Conservation (phyloP, 495 filamentous ascomycete species). For the Xylaria scruposa region DNA sequence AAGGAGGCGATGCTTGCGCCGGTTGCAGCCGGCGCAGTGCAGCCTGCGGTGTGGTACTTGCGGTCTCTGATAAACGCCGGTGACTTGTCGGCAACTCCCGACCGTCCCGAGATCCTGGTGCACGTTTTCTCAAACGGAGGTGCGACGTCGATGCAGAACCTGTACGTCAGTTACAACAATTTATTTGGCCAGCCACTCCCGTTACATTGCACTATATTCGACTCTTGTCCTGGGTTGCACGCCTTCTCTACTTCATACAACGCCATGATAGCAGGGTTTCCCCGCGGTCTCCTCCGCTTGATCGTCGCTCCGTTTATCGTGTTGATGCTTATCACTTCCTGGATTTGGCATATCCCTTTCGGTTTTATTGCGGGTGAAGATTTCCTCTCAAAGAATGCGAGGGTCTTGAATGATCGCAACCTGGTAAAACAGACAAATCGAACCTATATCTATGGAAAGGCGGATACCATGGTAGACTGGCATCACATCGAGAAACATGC, state of each 20-base stretch:
- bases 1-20: constrained; percentile 35
- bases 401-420: constrained; percentile 40
- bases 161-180: constrained; percentile 35
- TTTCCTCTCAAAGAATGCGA: constrained; percentile 35
- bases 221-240: constrained; percentile 50
- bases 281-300: constrained; percentile 19
- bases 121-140: constrained; percentile 58
- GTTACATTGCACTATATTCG: constrained; percentile 44
- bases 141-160: constrained; percentile 32
- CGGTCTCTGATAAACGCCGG: constrained; percentile 33
- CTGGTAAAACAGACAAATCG: constrained; percentile 44
- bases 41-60: constrained; percentile 36
- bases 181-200: constrained; percentile 38
- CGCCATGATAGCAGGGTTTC: constrained; percentile 40
- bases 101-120: constrained; percentile 44
- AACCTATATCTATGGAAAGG: constrained; percentile 50
- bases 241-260: constrained; percentile 34
- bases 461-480: constrained; percentile 49
- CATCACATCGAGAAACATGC: constrained; percentile 47
- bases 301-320: constrained; percentile 41
- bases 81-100: constrained; percentile 31
- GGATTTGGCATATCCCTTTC: constrained; percentile 39
- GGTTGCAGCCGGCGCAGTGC: constrained; percentile 21
- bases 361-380: constrained; percentile 37
- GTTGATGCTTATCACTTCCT: constrained; percentile 34